Base-by-base conservation (phyloP, 2,329 filamentous ascomycete species). In the Penicillium sp. region DNA sequence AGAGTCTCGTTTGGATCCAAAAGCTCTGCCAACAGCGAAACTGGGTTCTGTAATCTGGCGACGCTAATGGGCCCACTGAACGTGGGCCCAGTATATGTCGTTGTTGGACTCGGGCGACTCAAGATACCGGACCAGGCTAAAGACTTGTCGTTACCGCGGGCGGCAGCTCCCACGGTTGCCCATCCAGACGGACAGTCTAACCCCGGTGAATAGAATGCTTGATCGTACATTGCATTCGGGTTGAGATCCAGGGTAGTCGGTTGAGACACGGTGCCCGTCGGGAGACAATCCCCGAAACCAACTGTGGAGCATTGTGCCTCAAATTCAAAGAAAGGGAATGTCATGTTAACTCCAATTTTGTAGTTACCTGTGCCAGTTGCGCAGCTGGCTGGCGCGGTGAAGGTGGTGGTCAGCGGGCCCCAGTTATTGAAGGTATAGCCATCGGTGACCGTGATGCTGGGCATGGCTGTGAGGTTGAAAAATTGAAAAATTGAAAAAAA, bases 101-200 rank as follows among this genome's bases (percentile, higher is more conserved):
- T 27, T 42, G 13, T 41, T 43, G 10, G n/a, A 36, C 11, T 43
- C 8, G 48, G 13, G 27, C 40, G 26, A 34, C 14, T 27, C 14
- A 47, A 23, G 27, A 45, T 30, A 2, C 57, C 59, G 9, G 57
- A 56, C 2, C 26, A 38, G 16, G n/a, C 53, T 0, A 52, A n/a
- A 0, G 39, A 18, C 1, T 27, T 41, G 5, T 44, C 26, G 2
- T n/a, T 50, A 30, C 55, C 41, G 8, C 49, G 55, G 11, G 46
- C 36, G 5, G 51, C 53, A 4, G 46, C 7, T 9, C 60, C 60
- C 2, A 54, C 45, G 0, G 55, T 58, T 5, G n/a, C 34, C 60
- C 60, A 62, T n/a, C 52, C 58, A 2, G 53, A 49, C 1, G 60
- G 60, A 34, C 58, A 62, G 39, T 58, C 50, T 6, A 59, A n/a